Base-by-base conservation (phyloP, 2,329 filamentous ascomycete species). In the Pyrenochaeta sp. region DNA sequence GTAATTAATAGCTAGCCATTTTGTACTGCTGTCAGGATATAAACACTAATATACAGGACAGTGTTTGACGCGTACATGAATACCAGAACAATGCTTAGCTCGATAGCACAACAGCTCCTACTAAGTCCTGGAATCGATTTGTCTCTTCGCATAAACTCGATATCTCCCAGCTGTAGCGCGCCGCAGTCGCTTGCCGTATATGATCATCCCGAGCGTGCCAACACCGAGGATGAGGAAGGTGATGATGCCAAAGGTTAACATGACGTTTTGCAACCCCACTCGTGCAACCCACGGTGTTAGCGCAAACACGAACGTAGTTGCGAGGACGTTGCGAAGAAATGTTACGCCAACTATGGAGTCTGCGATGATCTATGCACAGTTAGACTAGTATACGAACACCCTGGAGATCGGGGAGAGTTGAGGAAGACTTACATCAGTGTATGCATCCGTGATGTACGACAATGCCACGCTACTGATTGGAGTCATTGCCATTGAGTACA, bases 291-390 rank as follows among this genome's bases (percentile, higher is more conserved):
- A 81, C 1, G 77, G 75, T 0, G 74, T 68, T 14, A 81, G 66
- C 0, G 76, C 79, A 56, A 83, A 82, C n/a, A 82, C 74, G 41
- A 83, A 77, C 9, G 76, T 72, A 0, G 77, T 81, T 20, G 72
- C 73, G 41, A 82, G 71, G 3, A 72, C 53, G 44, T 83, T 83
- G 0, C 81, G 76, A 17, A 78, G 65, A 51, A 82, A 77, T 0
- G 79, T 78, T 0, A 83, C 68, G 0, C 67, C 76, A 1, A 81
- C 78, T 4, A 83, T 64, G 0, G 79, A 75, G 49, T 82, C 80
- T 7, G 76, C 79, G 39, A 82, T 72, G 32, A 83, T 79, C 50
- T 49, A 10, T 30, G 6, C 14, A 15, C 29, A 30, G 41, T 43
- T 27, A 9, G 4, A 9, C 9, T 27, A 27, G 9, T 27, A n/a